phyloP scores from a whole-genome alignment of 768 basidiomycete species.

The Lentinus brumalis region DNA sequence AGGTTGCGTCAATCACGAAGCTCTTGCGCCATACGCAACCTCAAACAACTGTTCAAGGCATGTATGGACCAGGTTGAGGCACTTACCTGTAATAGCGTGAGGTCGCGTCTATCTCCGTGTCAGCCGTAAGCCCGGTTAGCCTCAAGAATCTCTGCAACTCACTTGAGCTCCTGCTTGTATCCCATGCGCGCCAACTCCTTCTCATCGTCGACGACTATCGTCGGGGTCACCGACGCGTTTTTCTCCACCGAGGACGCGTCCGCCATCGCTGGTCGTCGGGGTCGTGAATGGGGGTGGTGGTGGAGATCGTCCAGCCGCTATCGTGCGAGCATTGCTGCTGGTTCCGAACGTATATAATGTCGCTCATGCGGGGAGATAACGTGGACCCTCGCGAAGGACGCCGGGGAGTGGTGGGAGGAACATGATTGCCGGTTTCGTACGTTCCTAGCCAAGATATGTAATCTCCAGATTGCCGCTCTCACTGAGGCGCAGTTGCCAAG shows the following conservation, averaged over 20 bases:
- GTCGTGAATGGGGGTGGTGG: not conserved
- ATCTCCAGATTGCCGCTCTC: too few relatives aligned
- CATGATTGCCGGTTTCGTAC: too few relatives aligned
- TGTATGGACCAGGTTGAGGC: not conserved
- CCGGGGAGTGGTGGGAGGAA: too few relatives aligned
- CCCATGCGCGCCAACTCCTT: constrained; percentile 69
- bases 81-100: constrained; percentile 61
- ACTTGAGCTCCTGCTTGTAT: constrained; percentile 72
- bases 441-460: too few relatives aligned
- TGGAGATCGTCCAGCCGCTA: constrained; percentile 5
- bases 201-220: constrained; percentile 45
- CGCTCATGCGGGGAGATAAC: not conserved
- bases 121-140: not conserved
- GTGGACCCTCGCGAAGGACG: not conserved
- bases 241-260: constrained; percentile 16
- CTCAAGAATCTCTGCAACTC: constrained; percentile 21
- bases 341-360: not conserved
- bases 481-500: too few relatives aligned
- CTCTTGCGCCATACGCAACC: not conserved
- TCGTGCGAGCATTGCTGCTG: not conserved
- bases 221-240: not conserved
- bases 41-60: constrained; percentile 4
- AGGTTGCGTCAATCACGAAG: not conserved
- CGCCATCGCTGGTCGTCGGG: constrained; percentile 5
- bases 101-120: constrained; percentile 49